Evolutionary conservation across 306 rosid genomes (phyloP).

Genomic region (Malus fusca): DNA sequence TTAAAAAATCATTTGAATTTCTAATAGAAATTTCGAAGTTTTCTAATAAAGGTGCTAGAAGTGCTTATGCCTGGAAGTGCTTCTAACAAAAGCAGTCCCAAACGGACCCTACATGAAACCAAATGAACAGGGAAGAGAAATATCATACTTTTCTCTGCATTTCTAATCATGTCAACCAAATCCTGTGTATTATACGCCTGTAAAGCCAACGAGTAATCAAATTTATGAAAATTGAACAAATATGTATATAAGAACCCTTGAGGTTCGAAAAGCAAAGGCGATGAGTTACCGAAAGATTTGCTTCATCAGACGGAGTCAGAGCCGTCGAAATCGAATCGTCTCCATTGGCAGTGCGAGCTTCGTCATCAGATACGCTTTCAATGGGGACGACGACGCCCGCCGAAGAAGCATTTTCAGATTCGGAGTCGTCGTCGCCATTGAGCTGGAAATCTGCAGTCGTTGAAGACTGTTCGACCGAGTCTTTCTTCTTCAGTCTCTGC

Average conservation of each 20-base stretch:
- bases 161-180: constrained; percentile 63
- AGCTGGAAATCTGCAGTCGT: constrained; percentile 32
- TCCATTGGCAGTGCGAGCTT: constrained; percentile 6
- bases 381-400: constrained; percentile 16
- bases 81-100: not conserved
- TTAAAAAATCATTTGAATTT: not conserved
- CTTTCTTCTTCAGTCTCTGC: constrained; percentile 59
- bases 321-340: constrained; percentile 26
- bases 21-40: not conserved
- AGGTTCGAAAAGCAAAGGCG: not conserved
- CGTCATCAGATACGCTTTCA: constrained; percentile 25
- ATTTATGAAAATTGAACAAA: not conserved
- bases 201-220: constrained; percentile 10
- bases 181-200: constrained; percentile 47
- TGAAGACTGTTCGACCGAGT: constrained; percentile 33
- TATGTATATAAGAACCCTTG: not conserved
- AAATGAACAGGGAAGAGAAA: constrained; percentile 9
- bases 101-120: not conserved
- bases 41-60: not conserved
- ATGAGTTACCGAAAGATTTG: constrained; percentile 37
- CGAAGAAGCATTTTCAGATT: constrained; percentile 26
- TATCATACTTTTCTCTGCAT: constrained; percentile 81
- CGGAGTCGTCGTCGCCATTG: constrained; percentile 37
- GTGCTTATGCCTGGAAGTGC: not conserved
- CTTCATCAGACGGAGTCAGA: constrained; percentile 20